Evolutionary conservation across 1,284 basidiomycete species (phyloP), one percentile per base, ranked within the genome.

Genomic region (Tetrapyrgos nigripes): DNA sequence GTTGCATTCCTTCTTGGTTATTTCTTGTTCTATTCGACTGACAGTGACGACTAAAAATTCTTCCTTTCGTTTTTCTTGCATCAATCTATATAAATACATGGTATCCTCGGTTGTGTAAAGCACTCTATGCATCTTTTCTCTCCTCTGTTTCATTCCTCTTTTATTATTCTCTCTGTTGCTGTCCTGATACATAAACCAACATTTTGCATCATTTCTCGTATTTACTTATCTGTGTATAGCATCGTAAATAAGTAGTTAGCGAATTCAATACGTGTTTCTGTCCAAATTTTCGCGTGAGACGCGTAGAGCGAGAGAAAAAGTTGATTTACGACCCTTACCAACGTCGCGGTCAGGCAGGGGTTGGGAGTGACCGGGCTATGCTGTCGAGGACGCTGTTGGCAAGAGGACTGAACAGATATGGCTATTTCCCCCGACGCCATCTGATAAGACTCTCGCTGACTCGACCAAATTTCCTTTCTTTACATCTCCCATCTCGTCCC

Each of bases 371-470:
- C n/a, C 37, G 19, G 37, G 37, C 14, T 11, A 60, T 60, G 59
- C 55, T 60, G 35, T 53, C 51, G 50, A 57, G 21, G 26, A 44
- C 44, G 45, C 43, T 44, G 40, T 17, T 55, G 44, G 52, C 46
- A 47, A 29, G 55, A 28, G 48, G 55, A 57, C 50, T 54, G 51
- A 58, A 52, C 57, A 44, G 54, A 60, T 60, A 43, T 53, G 50
- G 55, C 37, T 48, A 49, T 60, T 60, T 50, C 40, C 46, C 53
- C 47, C 59, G 57, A 50, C 51, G 55, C 55, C 55, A 61, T 61
- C 59, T 61, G 59, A 61, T 61, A 61, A 61, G 59, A 44, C 51
- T 27, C 19, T 13, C 14, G 23, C 52, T 61, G 59, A 61, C 59
- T 61, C 54, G 46, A 46, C 47, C 45, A 19, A 33, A 33, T 23